A percentile compares a stretch with the other conserved stretches of the same genome.
phyloP scores from a whole-genome alignment of 2,329 filamentous ascomycete species.

The Pyrenophora tritici-repentis region DNA sequence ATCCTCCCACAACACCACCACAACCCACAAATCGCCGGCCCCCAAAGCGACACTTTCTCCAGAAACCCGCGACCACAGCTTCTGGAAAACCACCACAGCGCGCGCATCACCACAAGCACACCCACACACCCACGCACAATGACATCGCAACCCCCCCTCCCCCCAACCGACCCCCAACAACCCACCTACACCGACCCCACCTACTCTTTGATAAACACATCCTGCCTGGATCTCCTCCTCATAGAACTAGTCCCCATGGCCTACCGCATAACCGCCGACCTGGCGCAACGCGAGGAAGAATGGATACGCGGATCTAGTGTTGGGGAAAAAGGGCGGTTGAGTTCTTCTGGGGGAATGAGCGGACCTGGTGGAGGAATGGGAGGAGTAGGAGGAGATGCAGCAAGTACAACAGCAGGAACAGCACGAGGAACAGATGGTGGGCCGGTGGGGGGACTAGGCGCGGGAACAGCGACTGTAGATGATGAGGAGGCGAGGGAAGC shows the following conservation, averaged over 20 bases:
- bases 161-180: slow-evolving; percentile 16
- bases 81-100: no score
- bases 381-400: slow-evolving; percentile 14
- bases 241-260: slow-evolving; percentile 97
- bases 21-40: background rate
- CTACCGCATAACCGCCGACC: slow-evolving; percentile 79
- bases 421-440: slow-evolving; percentile 15
- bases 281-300: slow-evolving; percentile 59
- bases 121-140: background rate
- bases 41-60: background rate
- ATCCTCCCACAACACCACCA: background rate
- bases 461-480: slow-evolving; percentile 53
- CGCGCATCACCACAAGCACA: background rate
- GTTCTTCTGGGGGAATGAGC: no score
- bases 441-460: slow-evolving; percentile 24
- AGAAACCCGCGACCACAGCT: no score
- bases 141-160: slow-evolving; percentile 5
- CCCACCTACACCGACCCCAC: slow-evolving; percentile 67
- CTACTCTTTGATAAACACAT: slow-evolving; percentile 77
- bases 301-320: slow-evolving; percentile 29
- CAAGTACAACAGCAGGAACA: slow-evolving; percentile 33
- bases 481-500: slow-evolving; percentile 85
- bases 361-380: no score
- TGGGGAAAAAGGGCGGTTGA: slow-evolving; percentile 5
- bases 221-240: slow-evolving; percentile 89